Conservation (phyloP, 345 rosid species). For the Populus nigra region DNA sequence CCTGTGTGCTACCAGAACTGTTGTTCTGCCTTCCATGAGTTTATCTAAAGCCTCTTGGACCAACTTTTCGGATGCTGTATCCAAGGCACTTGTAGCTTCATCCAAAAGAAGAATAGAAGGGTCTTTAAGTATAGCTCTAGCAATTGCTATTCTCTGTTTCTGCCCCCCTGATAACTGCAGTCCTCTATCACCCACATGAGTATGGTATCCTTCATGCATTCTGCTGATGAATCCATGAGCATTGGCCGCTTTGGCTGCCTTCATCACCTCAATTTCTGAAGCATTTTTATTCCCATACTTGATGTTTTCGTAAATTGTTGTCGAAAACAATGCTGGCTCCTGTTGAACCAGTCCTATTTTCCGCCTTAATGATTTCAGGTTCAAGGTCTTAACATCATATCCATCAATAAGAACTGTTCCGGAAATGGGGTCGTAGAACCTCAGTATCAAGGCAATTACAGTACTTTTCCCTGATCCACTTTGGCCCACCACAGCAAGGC, state of each 20-base stretch:
- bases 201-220: constrained; percentile 73
- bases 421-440: constrained; percentile 64
- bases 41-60: constrained; percentile 78
- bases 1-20: constrained; percentile 77
- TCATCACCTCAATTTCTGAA: constrained; percentile 64
- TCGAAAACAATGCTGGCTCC: constrained; percentile 76
- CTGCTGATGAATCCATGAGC: constrained; percentile 76
- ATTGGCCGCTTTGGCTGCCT: constrained; percentile 69
- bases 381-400: constrained; percentile 46
- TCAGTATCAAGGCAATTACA: constrained; percentile 56
- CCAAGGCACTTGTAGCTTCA: constrained; percentile 87
- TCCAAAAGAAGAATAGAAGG: constrained; percentile 76
- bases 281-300: constrained; percentile 65
- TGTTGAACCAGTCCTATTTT: constrained; percentile 73
- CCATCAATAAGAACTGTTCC: constrained; percentile 66
- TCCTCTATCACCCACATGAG: constrained; percentile 74
- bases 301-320: constrained; percentile 70
- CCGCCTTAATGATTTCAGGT: constrained; percentile 60
- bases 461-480: constrained; percentile 93
- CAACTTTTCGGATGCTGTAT: constrained; percentile 58
- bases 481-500: constrained; percentile 72
- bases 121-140: constrained; percentile 69
- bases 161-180: constrained; percentile 85
- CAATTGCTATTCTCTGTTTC: constrained; percentile 84
- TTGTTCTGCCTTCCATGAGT: constrained; percentile 71